Evolutionary conservation across 257 asterid species (phyloP), one percentile per base, ranked within the genome.

Genomic region (Nicotiana tomentosiformis): DNA sequence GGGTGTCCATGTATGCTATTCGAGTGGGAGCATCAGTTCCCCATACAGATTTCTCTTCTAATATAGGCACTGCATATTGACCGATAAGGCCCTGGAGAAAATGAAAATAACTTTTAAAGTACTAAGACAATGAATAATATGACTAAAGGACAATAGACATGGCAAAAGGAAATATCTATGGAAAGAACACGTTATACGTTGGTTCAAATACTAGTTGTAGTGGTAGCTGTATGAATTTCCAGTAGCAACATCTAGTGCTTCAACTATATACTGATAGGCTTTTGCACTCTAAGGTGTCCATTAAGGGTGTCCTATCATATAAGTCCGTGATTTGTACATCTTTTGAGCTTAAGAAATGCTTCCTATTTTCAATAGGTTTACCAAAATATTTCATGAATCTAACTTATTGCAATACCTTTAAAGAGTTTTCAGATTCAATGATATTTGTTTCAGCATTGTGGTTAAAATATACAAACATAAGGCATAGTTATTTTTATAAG

Each of bases 21-120:
- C 99, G 86, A 29, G 99, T 94, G 65, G 99, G 98, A 90, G 99
- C 99, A 90, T 96, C 98, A 64, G 99, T 96, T 66, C 99, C 99
- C 99, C 99, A 96, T 57, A 96, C 99, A 78, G 99, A 93, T 87
- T 94, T 94, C 84, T 93, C 98, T 91, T 96, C 98, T 86, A 96
- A 79, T 66, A 96, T 92, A 69, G 99, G 99, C 83, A 96, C 98
- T n/a, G 98, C 98, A 88, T 93, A 96, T 86, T 96, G 99, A 80
- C 99, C 98, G 77, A 96, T 94, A 86, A 94, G 87, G 16, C 99
- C 98, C 99, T 96, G 92, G 68, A 70, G 43, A 86, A 69, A 57
- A 77, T 39, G 55, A 60, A 66, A 85, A 82, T 70, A 81, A 86
- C 60, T 53, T 53, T 84, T 69, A 67, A 74, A 49, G 43, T 23